Conservation (phyloP, 1,139 yeast genomes). For the Scheffersomyces segobiensis region DNA sequence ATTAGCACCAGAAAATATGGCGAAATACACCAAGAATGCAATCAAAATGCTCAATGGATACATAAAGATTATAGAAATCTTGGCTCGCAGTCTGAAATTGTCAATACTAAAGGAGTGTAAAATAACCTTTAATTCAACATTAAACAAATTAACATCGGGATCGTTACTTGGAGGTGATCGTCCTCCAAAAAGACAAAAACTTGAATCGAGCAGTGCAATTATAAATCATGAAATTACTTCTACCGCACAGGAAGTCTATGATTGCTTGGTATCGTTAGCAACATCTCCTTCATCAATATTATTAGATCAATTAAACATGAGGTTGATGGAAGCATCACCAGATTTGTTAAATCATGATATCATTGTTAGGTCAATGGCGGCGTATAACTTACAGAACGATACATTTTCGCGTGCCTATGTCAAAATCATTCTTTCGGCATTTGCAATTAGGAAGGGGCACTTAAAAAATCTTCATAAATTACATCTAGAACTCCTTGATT, state of each 20-base stretch:
- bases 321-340: background rate
- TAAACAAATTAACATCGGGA: background rate
- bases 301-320: background rate
- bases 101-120: background rate
- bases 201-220: background rate
- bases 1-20: slow-evolving; percentile 6
- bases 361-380: background rate
- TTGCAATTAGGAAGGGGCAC: background rate
- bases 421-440: slow-evolving; percentile 4
- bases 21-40: slow-evolving; percentile 16
- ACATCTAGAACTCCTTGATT: slow-evolving; percentile 24
- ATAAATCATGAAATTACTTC: background rate
- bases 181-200: background rate
- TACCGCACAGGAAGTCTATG: background rate
- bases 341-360: background rate
- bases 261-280: background rate
- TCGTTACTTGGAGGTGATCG: background rate
- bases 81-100: slow-evolving; percentile 4
- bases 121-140: background rate
- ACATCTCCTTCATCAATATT: background rate
- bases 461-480: slow-evolving; percentile 12
- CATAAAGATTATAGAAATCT: slow-evolving; percentile 16
- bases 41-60: slow-evolving; percentile 28
- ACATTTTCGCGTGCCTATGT: slow-evolving; percentile 6
- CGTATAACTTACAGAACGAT: slow-evolving; percentile 2